Evolutionary conservation across 495 filamentous ascomycete species (phyloP).

Genomic region (Neurospora intermedia): DNA sequence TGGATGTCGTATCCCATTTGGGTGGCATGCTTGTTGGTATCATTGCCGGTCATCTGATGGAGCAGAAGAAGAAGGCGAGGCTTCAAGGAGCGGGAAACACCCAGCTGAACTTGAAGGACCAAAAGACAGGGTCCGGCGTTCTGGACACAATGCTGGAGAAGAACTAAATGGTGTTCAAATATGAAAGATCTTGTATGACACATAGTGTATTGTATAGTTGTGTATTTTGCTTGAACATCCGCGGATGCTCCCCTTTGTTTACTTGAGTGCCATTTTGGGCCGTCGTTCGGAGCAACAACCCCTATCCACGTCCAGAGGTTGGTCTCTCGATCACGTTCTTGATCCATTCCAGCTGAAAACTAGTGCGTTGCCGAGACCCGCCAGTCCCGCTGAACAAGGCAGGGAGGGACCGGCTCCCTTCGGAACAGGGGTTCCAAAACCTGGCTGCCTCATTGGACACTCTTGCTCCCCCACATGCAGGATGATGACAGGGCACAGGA

Average conservation of each 20-base stretch:
- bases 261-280: not conserved
- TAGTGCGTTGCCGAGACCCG: not conserved
- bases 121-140: not conserved
- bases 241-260: not conserved
- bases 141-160: not conserved
- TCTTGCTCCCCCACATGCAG: not conserved
- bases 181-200: not conserved
- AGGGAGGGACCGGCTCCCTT: not conserved
- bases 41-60: slow-evolving; percentile 22
- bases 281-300: not conserved
- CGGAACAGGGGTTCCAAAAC: not conserved
- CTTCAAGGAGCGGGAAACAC: not conserved
- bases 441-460: not conserved
- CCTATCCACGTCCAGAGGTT: not conserved
- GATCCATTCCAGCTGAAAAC: not conserved
- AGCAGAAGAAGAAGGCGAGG: slow-evolving; percentile 16
- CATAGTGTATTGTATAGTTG: not conserved
- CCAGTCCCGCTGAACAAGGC: not conserved
- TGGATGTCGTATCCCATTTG: slow-evolving; percentile 67
- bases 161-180: not conserved
- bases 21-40: slow-evolving; percentile 51
- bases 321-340: not conserved
- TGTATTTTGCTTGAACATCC: not conserved
- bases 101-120: not conserved
- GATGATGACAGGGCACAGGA: not conserved